Percentiles rank a stretch among this genome's conserved stretches.
Conservation (phyloP, 139 green algal genomes). For the Trebouxia sp. region DNA sequence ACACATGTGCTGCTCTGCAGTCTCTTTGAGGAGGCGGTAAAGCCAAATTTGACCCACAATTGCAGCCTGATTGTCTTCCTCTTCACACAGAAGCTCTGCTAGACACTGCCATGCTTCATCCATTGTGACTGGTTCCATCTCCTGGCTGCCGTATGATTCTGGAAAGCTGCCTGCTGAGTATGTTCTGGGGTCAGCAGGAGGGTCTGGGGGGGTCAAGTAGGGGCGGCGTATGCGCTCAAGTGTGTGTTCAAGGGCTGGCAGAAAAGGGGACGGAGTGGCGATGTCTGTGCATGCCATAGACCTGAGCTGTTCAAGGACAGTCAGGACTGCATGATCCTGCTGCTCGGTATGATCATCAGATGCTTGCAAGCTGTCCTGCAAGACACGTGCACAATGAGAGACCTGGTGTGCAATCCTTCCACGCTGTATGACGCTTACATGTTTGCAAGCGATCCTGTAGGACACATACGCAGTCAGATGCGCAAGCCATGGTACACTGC, state of each 20-base stretch:
- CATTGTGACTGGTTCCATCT: not conserved
- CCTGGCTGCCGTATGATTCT: not conserved
- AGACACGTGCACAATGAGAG: too few relatives aligned
- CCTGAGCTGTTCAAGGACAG: conserved; percentile 3
- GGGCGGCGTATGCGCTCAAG: not conserved
- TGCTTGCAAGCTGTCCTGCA: too few relatives aligned
- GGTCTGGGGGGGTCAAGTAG: not conserved
- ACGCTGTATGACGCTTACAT: too few relatives aligned
- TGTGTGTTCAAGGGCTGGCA: not conserved
- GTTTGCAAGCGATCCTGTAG: not conserved
- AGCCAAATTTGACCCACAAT: conserved; percentile 5
- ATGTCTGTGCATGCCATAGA: conserved; percentile 7
- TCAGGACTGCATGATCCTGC: not conserved
- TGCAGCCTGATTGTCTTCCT: not conserved
- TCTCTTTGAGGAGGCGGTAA: not conserved
- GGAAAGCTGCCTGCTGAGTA: not conserved
- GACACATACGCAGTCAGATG: not conserved
- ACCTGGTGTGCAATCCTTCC: too few relatives aligned
- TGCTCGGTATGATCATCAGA: not conserved
- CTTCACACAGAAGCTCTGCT: conserved; percentile 22
- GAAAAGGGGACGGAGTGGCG: not conserved
- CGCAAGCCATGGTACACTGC: not conserved
- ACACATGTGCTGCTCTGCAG: conserved; percentile 9
- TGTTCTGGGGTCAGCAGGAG: not conserved
- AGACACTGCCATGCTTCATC: conserved; percentile 19